Evolutionary conservation across 441 rosid species (phyloP), one percentile per base, ranked within the genome.

Genomic region (Cnidoscolus chayamansa): DNA sequence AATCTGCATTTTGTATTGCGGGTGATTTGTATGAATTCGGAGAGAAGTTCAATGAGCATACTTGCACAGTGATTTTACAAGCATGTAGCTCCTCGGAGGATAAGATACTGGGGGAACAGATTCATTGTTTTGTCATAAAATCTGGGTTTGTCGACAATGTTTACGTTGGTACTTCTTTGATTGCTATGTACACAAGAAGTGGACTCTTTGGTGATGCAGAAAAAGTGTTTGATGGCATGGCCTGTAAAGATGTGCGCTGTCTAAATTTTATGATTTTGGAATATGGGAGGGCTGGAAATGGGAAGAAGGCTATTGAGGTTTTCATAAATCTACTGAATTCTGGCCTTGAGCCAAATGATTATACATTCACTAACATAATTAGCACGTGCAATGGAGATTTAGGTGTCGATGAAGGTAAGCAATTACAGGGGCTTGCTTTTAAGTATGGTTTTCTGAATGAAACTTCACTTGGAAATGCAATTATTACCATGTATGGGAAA

Each of bases 221-320:
- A 70, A 77, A 72, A 63, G 74, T 72, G 57, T 82, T 82, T 56
- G n/a, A 58, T 51, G 40, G 51, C 53, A 57, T 77, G 35, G 72
- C n/a, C 47, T 32, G 31, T 50, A 82, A 79, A 69, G 83, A 77
- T 72, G 72, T 79, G 48, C 76, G 71, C 55, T 82, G 79, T 67
- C 60, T 82, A 68, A 82, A 82, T 79, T 72, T 25, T 37, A 79
- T 82, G 83, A 82, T 82, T 68, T 77, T 72, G 37, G 81, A 79
- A 70, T 77, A 72, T 72, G 78, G 73, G 40, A 82, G 72, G 73
- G 76, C 76, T 0, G 83, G 83, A 35, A 65, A 54, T 15, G 50
- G 49, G 12, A 66, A 74, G 49, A 71, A 72, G 66, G 78, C 81
- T 56, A 32, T 82, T 61, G 43, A 5, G 57, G 78, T 72, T 37